Evolutionary conservation across 768 basidiomycete species (phyloP).

Genomic region (Xerocomellus intermedius): DNA sequence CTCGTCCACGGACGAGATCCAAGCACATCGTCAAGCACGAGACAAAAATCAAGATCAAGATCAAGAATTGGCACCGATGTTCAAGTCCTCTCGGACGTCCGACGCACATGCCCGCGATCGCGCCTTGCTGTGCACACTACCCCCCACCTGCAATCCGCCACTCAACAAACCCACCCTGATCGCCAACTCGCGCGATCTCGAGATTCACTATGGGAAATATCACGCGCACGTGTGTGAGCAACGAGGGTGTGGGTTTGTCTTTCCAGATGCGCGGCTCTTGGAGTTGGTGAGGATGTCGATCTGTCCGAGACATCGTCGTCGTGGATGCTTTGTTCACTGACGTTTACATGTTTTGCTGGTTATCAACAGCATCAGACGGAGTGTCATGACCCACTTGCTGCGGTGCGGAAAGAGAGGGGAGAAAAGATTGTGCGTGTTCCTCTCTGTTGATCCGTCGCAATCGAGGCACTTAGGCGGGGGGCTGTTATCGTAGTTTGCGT

Average conservation of each 20-base stretch:
- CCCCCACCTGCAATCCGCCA: constrained; percentile 74
- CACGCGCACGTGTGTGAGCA: constrained; percentile 82
- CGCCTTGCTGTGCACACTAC: constrained; percentile 66
- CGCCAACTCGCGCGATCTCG: constrained; percentile 64
- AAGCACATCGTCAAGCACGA: not conserved
- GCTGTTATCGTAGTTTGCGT: constrained; percentile 63
- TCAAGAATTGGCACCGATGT: constrained; percentile 27
- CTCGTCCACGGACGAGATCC: not conserved
- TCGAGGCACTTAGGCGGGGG: not conserved
- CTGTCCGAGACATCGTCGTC: not conserved
- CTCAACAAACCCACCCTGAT: constrained; percentile 60
- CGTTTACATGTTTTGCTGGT: not conserved
- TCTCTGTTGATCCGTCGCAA: constrained; percentile 13
- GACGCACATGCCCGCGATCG: constrained; percentile 28
- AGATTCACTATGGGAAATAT: constrained; percentile 79
- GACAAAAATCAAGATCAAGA: constrained; percentile 6
- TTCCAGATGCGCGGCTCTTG: constrained; percentile 77
- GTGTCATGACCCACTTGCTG: constrained; percentile 85
- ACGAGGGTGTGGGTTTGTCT: constrained; percentile 70
- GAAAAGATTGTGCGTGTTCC: constrained; percentile 68
- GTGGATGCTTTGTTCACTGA: constrained; percentile 1
- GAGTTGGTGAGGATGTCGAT: constrained; percentile 60
- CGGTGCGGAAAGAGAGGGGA: constrained; percentile 70
- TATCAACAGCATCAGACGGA: constrained; percentile 71
- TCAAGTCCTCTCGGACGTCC: constrained; percentile 33